Evolutionary conservation across 345 rosid species (phyloP), one percentile per base, ranked within the genome.

Genomic region (Triadica sebifera): DNA sequence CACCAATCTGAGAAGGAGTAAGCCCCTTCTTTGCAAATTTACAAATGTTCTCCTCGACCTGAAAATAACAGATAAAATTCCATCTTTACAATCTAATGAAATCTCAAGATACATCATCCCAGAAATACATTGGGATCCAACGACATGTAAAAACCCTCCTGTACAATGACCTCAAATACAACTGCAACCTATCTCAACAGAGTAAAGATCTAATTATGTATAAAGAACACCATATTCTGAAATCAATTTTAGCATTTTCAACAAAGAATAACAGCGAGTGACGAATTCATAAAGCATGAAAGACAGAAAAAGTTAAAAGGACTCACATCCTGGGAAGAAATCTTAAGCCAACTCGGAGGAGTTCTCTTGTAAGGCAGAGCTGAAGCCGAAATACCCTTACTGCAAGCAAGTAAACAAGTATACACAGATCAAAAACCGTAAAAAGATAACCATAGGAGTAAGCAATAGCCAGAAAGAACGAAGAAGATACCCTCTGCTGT

Each of bases 321-420:
- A 71, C 84, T 89, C 65, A 89, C 93, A 81, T 90, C 94, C 68
- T 84, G 89, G 58, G 88, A 25, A 74, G 87, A 59, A 73, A 82
- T 84, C 85, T 92, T 92, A 70, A 92, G 88, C 97, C 97, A 92
- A 25, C 86, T 80, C 1, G 96, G 96, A 4, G 97, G 82, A 13
- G 97, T 90, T 62, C 96, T 78, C 86, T 90, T 92, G 89, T 90
- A 92, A 1, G 97, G 97, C 75, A 90, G 71, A 77, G 96, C 96
- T 25, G 97, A 90, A 59, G 97, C 90, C 0, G 97, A 92, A 64
- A 92, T 90, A 76, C 97, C 96, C 90, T 92, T 92, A 65, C 89
- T 86, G 62, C 47, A 71, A 71, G 3, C 41, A 67, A 57, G 25
- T 10, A 12, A 51, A 38, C 43, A 65, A 10, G 29, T 59, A 39